phyloP scores from a whole-genome alignment of 768 basidiomycete genomes.

The Pleurotus tuoliensis region DNA sequence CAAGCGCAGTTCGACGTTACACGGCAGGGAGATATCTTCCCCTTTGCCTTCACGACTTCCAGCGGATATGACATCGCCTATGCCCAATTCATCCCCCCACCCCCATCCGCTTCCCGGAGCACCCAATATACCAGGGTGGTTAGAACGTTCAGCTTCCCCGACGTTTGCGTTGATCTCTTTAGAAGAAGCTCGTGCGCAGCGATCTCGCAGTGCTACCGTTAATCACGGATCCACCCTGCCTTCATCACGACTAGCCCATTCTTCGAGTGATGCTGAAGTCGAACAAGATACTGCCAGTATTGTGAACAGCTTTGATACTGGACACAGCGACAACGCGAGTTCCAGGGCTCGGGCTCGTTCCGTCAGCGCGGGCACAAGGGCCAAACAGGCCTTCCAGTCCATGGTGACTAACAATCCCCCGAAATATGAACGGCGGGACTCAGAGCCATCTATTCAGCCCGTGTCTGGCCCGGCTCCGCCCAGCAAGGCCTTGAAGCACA shows the following conservation, averaged over 20 bases:
- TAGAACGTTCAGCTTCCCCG: conserved; percentile 40
- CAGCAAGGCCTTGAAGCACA: conserved; percentile 59
- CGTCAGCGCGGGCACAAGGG: conserved; percentile 54
- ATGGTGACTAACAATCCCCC: conserved; percentile 30
- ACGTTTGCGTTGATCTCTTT: conserved; percentile 68
- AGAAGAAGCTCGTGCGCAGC: conserved; percentile 75
- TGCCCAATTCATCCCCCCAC: conserved; percentile 23
- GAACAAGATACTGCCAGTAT: conserved; percentile 24
- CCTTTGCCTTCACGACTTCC: conserved; percentile 41
- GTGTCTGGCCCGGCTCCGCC: conserved; percentile 14
- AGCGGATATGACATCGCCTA: conserved; percentile 17
- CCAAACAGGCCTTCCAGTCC: conserved; percentile 42
- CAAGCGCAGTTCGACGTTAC: conserved; percentile 31
- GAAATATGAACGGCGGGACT: conserved; percentile 39
- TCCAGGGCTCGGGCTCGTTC: conserved; percentile 50
- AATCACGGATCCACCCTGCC: conserved; percentile 24
- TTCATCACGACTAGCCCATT: conserved; percentile 19
- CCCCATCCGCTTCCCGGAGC: conserved; percentile 17
- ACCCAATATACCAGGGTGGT: conserved; percentile 44
- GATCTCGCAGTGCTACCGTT: conserved; percentile 48
- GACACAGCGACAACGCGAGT: conserved; percentile 15
- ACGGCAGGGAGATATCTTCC: conserved; percentile 53
- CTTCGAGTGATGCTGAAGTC: conserved; percentile 22
- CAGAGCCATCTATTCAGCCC: conserved; percentile 26
- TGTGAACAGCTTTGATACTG: conserved; percentile 20